These are phyloP conservation scores for Fusarium sp. DNA, from an alignment of 2,329 filamentous ascomycete genomes.

Conservation along the genomic window DNA sequence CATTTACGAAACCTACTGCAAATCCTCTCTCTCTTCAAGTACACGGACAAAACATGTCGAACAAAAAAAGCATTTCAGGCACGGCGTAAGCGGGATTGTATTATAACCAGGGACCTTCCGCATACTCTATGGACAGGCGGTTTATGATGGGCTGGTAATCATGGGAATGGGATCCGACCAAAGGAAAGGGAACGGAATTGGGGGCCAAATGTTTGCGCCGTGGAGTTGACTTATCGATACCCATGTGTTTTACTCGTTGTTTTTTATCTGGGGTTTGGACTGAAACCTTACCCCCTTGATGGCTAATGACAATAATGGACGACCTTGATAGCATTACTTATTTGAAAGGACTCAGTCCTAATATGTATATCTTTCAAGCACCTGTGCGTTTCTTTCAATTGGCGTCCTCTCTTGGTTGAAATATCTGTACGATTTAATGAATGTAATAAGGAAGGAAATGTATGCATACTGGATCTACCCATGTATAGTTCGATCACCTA, in stretches of 20 bases:
- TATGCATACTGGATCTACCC: not conserved
- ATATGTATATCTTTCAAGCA: conserved; percentile 19
- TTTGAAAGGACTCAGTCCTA: conserved; percentile 19
- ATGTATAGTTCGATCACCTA: not conserved
- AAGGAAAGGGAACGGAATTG: conserved; percentile 24
- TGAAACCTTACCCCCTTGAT: conserved; percentile 33
- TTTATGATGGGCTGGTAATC: conserved; percentile 19
- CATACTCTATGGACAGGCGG: conserved; percentile 12
- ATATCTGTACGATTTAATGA: not conserved
- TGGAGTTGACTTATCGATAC: conserved; percentile 50
- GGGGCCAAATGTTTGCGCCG: conserved; percentile 40
- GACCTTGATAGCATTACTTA: conserved; percentile 31
- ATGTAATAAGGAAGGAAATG: not conserved
- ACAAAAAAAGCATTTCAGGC: conserved; percentile 47
- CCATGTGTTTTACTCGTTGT: conserved; percentile 46
- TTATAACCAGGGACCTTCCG: conserved; percentile 37
- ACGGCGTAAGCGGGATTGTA: conserved; percentile 48
- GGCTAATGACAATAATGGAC: conserved; percentile 45
- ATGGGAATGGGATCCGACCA: conserved; percentile 25
- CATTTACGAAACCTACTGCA: conserved; percentile 9
- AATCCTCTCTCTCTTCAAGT: conserved; percentile 14
- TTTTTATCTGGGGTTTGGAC: conserved; percentile 36
- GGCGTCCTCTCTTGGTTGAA: not conserved
- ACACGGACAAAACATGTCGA: conserved; percentile 35
- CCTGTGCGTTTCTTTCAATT: conserved; percentile 2